These are phyloP conservation scores for Talaromyces ruber DNA, from an alignment of 495 filamentous ascomycete species.

Conservation along the genomic window DNA sequence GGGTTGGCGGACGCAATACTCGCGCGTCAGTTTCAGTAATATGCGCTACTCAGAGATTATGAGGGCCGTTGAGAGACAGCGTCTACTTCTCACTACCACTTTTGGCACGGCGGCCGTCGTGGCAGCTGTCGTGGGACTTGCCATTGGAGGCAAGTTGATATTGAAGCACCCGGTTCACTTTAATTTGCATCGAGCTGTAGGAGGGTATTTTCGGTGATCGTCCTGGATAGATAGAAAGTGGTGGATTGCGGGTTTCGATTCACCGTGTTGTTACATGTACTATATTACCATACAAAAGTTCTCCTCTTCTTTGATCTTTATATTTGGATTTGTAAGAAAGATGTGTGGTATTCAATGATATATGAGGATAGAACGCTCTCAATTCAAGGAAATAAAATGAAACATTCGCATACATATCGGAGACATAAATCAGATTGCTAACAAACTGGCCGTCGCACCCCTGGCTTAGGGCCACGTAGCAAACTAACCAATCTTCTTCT, in stretches of 20 bases:
- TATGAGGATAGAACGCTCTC: neutral
- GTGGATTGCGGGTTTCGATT: neutral
- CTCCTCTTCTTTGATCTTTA: neutral
- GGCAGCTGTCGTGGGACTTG: conserved; percentile 15
- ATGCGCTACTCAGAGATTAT: conserved; percentile 82
- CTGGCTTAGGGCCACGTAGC: too few species aligned
- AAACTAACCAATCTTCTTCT: conserved; percentile 64
- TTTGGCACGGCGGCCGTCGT: conserved; percentile 21
- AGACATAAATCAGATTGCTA: neutral
- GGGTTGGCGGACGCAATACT: conserved; percentile 89
- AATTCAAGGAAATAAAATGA: neutral
- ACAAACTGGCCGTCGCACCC: neutral
- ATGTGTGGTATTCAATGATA: neutral
- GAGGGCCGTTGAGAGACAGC: conserved; percentile 57
- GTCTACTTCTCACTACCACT: conserved; percentile 40
- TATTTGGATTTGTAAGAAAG: neutral
- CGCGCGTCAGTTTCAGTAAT: conserved; percentile 86
- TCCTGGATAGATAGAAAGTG: neutral
- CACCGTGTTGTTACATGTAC: neutral
- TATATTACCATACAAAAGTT: neutral
- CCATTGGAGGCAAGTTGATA: conserved; percentile 12
- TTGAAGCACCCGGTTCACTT: conserved; percentile 23
- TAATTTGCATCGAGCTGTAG: conserved; percentile 3
- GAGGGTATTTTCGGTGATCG: neutral
- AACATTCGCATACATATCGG: neutral